Conservation (phyloP, 331 rosid genomes). For the Malus hybrid region DNA sequence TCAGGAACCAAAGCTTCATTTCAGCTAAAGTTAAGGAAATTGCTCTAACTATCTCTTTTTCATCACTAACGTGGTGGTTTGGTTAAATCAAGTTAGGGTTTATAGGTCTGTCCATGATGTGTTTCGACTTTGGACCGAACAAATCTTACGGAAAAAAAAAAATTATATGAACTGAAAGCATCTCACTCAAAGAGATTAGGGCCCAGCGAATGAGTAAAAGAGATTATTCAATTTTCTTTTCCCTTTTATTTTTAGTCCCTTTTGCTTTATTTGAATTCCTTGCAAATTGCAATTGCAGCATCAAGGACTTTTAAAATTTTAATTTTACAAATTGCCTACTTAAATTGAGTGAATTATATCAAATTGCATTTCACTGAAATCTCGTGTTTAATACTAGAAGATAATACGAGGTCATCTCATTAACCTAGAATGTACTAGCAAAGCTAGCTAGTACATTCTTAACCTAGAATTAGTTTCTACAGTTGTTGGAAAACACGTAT, state of each 20-base stretch:
- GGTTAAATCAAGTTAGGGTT: no score
- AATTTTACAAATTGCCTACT: background rate
- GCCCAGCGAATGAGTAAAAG: background rate
- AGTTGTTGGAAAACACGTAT: background rate
- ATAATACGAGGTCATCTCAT: background rate
- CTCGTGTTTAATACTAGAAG: background rate
- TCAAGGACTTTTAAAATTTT: background rate
- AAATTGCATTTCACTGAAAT: background rate
- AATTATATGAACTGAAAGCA: background rate
- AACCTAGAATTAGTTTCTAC: background rate
- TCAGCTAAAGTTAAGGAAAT: no score
- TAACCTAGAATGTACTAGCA: background rate
- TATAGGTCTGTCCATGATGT: background rate
- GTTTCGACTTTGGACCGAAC: background rate
- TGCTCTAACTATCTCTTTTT: no score
- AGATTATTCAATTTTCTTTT: slow-evolving; percentile 13
- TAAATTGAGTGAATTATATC: background rate
- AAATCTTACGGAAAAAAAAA: no score
- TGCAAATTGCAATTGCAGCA: background rate
- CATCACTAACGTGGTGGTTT: background rate
- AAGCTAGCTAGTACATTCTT: background rate
- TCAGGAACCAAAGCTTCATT: no score
- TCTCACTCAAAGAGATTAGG: background rate
- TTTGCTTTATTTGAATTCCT: slow-evolving; percentile 7
- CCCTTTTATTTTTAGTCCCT: background rate